Conservation (phyloP, 164 flowering plant species). For the Aristolochia contorta region DNA sequence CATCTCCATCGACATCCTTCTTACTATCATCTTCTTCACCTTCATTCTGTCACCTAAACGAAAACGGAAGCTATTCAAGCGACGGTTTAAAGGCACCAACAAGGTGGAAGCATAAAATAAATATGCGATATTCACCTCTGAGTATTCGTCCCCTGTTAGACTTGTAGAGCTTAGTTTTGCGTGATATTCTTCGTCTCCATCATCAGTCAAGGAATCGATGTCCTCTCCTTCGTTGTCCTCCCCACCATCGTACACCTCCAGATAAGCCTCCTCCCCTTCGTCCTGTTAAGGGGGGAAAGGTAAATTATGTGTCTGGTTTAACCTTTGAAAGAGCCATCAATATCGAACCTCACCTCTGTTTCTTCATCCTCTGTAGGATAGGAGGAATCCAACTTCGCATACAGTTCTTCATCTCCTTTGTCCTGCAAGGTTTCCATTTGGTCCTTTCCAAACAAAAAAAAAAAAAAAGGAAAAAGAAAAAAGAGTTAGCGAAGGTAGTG, state of each 20-base stretch:
- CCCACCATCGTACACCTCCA: slow-evolving; percentile 28
- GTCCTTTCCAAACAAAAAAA: slow-evolving; percentile 28
- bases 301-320: not conserved
- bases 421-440: slow-evolving; percentile 59
- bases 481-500: slow-evolving; percentile 1
- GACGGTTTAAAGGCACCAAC: too few species aligned
- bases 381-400: slow-evolving; percentile 53
- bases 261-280: slow-evolving; percentile 64
- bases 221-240: slow-evolving; percentile 4
- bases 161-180: too few species aligned
- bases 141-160: too few species aligned
- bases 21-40: too few species aligned
- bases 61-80: too few species aligned
- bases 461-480: not conserved
- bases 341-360: slow-evolving; percentile 33
- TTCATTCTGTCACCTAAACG: too few species aligned
- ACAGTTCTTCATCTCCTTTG: slow-evolving; percentile 55
- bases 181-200: too few species aligned
- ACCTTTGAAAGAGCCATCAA: not conserved
- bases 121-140: too few species aligned
- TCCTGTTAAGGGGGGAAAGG: slow-evolving; percentile 26
- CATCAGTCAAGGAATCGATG: not conserved
- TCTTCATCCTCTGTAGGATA: slow-evolving; percentile 64
- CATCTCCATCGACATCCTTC: too few species aligned
- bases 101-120: too few species aligned